Base-by-base conservation (phyloP, 2,329 filamentous ascomycete genomes). In the Fusarium humuli region DNA sequence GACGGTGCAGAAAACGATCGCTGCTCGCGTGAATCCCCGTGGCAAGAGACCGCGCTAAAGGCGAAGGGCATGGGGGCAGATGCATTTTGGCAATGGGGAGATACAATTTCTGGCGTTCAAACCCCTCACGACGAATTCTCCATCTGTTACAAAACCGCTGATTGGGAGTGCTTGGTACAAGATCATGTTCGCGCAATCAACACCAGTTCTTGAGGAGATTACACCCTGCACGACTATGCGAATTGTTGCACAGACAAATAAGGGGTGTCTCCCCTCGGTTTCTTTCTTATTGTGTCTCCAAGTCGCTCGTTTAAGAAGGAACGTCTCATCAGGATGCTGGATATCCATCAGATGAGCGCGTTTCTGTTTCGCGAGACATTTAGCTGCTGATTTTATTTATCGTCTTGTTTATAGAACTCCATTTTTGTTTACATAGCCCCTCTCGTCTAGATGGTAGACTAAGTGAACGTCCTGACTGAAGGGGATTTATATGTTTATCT, bases 21-120 rank as follows among this genome's bases (percentile, higher is more conserved):
- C 52, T 78, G 76, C 65, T 47, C 69, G 37, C 78, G 79, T 69
- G 90, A 91, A 59, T 78, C 80, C 71, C 85, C 91, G 69, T 86
- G 80, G 69, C 69, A 82, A 62, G 53, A 75, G 45, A 73, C 76
- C 5, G 76, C 79, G 6, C 70, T 77, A 2, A 69, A 70, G 12
- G 71, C 76, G 3, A 3, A 69, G 70, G 13, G 71, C 75, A 4
- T 79, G 70, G 78, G 69, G 4, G 79, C 66, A 6, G 81, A 82
- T 60, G 61, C 77, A 22, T 82, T 81, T 60, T 82, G 80, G 81
- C 80, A 82, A 63, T 78, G 79, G 67, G 81, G 80, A n/a, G 79
- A 81, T 59, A 73, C 68, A 12, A 68, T 82, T 34, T 82, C 81
- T 75, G 78, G 65, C 12, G 65, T 13, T 3, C 77, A 78, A 63